Base-by-base conservation (phyloP, 305 asterid species). In the Fraxinus dipetala region DNA sequence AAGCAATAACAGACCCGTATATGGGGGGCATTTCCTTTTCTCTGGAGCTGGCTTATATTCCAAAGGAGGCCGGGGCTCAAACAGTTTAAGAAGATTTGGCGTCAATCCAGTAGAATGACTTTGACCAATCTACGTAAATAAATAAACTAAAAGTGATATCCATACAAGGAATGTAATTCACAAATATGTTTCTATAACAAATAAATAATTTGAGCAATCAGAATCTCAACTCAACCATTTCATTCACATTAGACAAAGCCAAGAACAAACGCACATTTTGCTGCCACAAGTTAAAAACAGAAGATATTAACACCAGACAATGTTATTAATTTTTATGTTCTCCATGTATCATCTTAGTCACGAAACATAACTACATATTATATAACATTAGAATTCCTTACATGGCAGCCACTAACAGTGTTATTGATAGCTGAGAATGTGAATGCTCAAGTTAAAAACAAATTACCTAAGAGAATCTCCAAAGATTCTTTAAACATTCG, bases 101-200 rank as follows among this genome's bases (percentile, higher is more conserved):
- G 99, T 96, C 83, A 96, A 90, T 48, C 98, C 99, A 84, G 99
- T 96, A 28, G 98, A 96, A 87, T 96, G 99, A 87, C 97, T 91
- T 88, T 91, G 96, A 78, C 98, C 99, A 72, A 96, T 96, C 99
- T 96, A 91, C 87, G 85, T 1, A 51, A 85, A 26, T 18, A 76
- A 36, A 24, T 16, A 18, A 36, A 35, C 45, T 26, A 20, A 4
- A 79, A 79, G 35, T 77, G 73, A 54, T 72, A 72, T 72, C 45
- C 76, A 24, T 14, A 43, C 6, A 10, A 9, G 28, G 43, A 14
- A 32, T 30, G 75, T 31, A 69, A 6, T 22, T 31, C 43, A 70
- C 24, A 70, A 31, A 31, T 70, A 32, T 32, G 76, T 70, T 70
- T 32, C 13, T 16, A 32, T 16, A 32, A 72, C 2, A 72, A 20